Conservation (phyloP, 2,329 filamentous ascomycete genomes). For the Colletotrichum neosansevieriae region DNA sequence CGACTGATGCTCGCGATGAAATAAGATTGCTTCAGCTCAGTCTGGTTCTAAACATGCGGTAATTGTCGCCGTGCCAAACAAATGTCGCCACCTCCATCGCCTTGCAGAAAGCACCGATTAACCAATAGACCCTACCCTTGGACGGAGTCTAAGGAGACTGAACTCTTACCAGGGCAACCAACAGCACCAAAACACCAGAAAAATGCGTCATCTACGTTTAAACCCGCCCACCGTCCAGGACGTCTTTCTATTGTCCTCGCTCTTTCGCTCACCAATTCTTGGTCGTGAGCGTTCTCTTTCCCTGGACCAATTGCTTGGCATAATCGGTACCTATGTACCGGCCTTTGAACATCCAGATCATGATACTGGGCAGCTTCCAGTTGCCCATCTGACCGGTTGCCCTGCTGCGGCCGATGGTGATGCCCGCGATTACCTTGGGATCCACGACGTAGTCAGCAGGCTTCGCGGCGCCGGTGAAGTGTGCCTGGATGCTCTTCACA, state of each 20-base stretch:
- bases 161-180: not conserved
- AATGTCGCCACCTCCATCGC: not conserved
- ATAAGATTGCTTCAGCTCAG: slow-evolving; percentile 3
- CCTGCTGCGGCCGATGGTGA: slow-evolving; percentile 55
- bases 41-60: slow-evolving; percentile 8
- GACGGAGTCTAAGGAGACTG: not conserved
- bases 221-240: not conserved
- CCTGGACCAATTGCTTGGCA: slow-evolving; percentile 29
- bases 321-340: slow-evolving; percentile 45
- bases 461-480: slow-evolving; percentile 47
- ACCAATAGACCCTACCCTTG: not conserved
- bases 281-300: slow-evolving; percentile 28
- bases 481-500: slow-evolving; percentile 49
- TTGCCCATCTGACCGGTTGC: slow-evolving; percentile 50
- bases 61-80: not conserved
- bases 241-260: not conserved
- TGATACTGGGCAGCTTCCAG: slow-evolving; percentile 49
- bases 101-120: not conserved
- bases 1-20: slow-evolving; percentile 18
- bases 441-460: slow-evolving; percentile 44
- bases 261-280: slow-evolving; percentile 32
- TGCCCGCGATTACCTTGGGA: slow-evolving; percentile 48
- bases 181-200: slow-evolving; percentile 16
- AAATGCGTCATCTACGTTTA: not conserved
- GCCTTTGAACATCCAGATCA: slow-evolving; percentile 51